phyloP scores from a whole-genome alignment of 2,329 filamentous ascomycete genomes.

The Thelonectria discophora region DNA sequence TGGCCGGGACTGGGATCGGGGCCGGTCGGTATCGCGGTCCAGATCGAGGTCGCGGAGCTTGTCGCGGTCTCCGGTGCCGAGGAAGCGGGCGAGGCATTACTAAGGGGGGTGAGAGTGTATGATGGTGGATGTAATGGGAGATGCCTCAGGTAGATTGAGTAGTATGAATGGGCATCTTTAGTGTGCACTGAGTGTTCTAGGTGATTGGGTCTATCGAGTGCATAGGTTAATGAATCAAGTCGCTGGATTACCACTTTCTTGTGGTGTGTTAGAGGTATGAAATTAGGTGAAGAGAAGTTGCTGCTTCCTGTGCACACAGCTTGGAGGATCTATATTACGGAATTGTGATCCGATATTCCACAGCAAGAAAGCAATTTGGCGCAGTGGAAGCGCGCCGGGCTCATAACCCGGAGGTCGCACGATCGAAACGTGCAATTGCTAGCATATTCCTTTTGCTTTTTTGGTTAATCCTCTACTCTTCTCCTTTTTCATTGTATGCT shows the following conservation, averaged over 20 bases:
- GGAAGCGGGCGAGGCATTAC: conserved; percentile 46
- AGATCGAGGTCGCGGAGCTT: conserved; percentile 34
- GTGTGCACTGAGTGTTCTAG: too few relatives aligned
- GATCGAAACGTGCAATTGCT: conserved; percentile 26
- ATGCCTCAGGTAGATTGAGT: not conserved
- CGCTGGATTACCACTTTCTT: too few relatives aligned
- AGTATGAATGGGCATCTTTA: too few relatives aligned
- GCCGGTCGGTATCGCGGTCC: too few relatives aligned
- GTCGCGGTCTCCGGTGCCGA: conserved; percentile 45
- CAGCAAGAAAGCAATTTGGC: conserved; percentile 19
- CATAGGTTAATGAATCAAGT: too few relatives aligned
- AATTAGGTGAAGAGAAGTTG: too few relatives aligned
- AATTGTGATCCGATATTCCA: not conserved
- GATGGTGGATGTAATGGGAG: conserved; percentile 7
- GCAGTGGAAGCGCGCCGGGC: conserved; percentile 24
- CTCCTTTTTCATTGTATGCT: not conserved
- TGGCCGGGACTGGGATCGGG: too few relatives aligned
- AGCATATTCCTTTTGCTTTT: conserved; percentile 1
- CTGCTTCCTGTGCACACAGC: not conserved
- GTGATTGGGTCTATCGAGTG: too few relatives aligned
- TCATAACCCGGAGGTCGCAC: conserved; percentile 25
- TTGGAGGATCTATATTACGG: not conserved
- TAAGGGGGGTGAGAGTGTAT: conserved; percentile 43
- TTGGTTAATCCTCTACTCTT: not conserved
- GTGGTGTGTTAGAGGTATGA: too few relatives aligned